Evolutionary conservation across 139 green algal species (phyloP).

Genomic region (Chlamydomonas sp.): DNA sequence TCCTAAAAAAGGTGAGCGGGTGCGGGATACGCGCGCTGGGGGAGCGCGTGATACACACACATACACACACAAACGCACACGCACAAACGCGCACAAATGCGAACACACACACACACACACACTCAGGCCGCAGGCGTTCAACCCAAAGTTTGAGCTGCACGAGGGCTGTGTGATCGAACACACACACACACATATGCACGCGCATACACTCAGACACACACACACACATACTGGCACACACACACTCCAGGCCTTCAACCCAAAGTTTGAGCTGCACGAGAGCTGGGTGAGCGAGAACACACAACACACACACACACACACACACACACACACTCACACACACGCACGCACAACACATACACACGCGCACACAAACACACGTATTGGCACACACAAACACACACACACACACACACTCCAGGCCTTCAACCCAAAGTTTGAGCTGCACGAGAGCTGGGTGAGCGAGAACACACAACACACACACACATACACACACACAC

Average conservation of each 20-base stretch:
- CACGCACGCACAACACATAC: neutral
- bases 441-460: too few relatives aligned
- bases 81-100: neutral
- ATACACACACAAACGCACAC: neutral
- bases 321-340: too few relatives aligned
- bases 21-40: too few relatives aligned
- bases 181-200: too few relatives aligned
- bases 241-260: too few relatives aligned
- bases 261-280: too few relatives aligned
- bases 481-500: neutral
- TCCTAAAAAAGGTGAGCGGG: conserved; percentile 27
- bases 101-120: neutral
- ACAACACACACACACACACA: too few relatives aligned
- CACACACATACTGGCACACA: conserved; percentile 1
- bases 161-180: too few relatives aligned
- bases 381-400: too few relatives aligned
- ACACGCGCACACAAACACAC: neutral
- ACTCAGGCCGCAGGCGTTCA: conserved; percentile 20
- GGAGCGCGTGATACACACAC: too few relatives aligned
- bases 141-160: conserved; percentile 27
- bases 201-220: neutral
- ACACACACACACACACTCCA: conserved; percentile 1
- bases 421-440: neutral
- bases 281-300: too few relatives aligned
- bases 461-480: neutral